These are phyloP conservation scores for Metschnikowia chrysomelidarum DNA, from an alignment of 805 yeast genomes.

Conservation along the genomic window DNA sequence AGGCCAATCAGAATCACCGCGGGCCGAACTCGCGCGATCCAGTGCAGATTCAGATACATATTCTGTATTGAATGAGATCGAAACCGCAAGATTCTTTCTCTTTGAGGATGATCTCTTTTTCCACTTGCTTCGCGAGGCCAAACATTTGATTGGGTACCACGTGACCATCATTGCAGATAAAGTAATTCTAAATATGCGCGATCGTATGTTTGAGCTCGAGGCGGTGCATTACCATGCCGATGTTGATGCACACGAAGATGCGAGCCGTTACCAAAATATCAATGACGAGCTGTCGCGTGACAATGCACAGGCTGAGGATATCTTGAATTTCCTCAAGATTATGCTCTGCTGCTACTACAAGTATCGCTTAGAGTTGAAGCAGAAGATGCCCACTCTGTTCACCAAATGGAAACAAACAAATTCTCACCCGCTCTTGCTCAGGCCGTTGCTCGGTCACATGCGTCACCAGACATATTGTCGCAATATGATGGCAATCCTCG, in stretches of 20 bases:
- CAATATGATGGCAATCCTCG: conserved; percentile 28
- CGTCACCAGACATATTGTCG: conserved; percentile 48
- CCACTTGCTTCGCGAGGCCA: conserved; percentile 75
- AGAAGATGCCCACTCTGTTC: conserved; percentile 46
- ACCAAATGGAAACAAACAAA: conserved; percentile 44
- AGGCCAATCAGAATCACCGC: conserved; percentile 68
- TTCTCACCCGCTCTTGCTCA: conserved; percentile 46
- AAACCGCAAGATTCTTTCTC: conserved; percentile 65
- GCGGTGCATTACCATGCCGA: conserved; percentile 45
- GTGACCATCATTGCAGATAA: conserved; percentile 64
- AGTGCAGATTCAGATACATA: conserved; percentile 10
- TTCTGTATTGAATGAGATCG: conserved; percentile 50
- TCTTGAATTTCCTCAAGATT: conserved; percentile 52
- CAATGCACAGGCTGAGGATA: conserved; percentile 50
- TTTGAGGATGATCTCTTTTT: conserved; percentile 89
- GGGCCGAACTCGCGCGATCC: conserved; percentile 25
- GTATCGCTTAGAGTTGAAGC: conserved; percentile 41
- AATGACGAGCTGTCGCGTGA: conserved; percentile 29
- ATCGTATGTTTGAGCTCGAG: conserved; percentile 70
- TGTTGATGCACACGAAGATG: conserved; percentile 39
- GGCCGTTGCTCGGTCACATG: conserved; percentile 59
- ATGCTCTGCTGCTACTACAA: conserved; percentile 61
- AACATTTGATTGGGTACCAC: conserved; percentile 61
- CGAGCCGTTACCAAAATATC: conserved; percentile 30
- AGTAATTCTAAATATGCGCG: conserved; percentile 61